A percentile compares a stretch with the other conserved stretches of the same genome.
Conservation (phyloP, 2,329 filamentous ascomycete species). For the Penicillium sumatraense region DNA sequence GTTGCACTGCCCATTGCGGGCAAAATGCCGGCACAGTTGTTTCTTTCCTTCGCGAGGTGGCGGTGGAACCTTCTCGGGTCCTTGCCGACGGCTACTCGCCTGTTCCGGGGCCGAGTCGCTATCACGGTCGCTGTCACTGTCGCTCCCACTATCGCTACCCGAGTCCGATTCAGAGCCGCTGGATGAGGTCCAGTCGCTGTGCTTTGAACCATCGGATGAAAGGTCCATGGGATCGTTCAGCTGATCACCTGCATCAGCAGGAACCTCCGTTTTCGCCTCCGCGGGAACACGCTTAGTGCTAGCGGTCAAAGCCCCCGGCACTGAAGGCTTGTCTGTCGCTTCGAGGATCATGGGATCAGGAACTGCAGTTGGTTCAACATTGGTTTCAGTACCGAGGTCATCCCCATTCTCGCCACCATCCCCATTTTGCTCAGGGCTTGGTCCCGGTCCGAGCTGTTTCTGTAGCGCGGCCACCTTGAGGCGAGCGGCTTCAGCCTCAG, state of each 20-base stretch:
- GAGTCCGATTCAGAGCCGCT: constrained; percentile 34
- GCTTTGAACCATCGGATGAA: constrained; percentile 25
- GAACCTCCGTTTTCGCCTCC: not conserved
- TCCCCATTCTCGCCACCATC: not conserved
- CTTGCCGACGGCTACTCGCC: constrained; percentile 44
- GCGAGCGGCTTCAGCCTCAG: constrained; percentile 45
- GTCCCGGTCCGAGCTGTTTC: constrained; percentile 20
- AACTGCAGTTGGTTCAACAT: not conserved
- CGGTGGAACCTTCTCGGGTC: constrained; percentile 45
- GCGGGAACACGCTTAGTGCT: not conserved
- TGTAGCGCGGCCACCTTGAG: constrained; percentile 39
- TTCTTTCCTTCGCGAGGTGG: constrained; percentile 42
- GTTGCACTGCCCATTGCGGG: constrained; percentile 46
- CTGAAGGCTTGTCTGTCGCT: not conserved
- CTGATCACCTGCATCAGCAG: not conserved
- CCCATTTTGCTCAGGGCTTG: not conserved
- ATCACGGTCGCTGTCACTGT: constrained; percentile 34
- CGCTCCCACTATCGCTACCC: constrained; percentile 19
- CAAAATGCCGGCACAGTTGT: constrained; percentile 46
- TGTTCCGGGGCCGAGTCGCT: constrained; percentile 47
- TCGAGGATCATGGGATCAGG: not conserved
- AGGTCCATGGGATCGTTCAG: constrained; percentile 16
- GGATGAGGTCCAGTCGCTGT: constrained; percentile 46
- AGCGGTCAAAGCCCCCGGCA: not conserved
- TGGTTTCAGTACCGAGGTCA: not conserved